Conservation (phyloP, 805 yeast genomes). For the Cyberlindnera sargentensis region DNA sequence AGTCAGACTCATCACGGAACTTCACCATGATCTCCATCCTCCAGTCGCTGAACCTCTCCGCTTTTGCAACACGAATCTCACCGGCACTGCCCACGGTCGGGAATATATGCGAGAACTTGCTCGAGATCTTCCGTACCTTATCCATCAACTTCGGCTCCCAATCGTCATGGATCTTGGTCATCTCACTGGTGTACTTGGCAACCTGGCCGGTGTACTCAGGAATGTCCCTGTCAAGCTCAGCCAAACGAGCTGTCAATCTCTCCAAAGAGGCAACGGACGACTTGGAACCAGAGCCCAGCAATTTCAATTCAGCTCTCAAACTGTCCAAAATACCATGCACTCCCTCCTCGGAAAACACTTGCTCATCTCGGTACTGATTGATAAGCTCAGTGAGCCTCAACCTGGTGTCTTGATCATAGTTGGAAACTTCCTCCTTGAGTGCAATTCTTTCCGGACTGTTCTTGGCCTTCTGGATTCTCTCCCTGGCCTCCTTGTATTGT, state of each 20-base stretch:
- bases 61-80: conserved; percentile 52
- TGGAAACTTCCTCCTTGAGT: conserved; percentile 24
- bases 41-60: conserved; percentile 65
- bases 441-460: conserved; percentile 20
- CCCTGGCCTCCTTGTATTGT: conserved; percentile 25
- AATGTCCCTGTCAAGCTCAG: conserved; percentile 14
- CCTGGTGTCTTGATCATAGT: conserved; percentile 34
- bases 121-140: conserved; percentile 50
- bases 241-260: conserved; percentile 21
- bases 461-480: conserved; percentile 18
- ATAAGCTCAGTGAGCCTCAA: conserved; percentile 35
- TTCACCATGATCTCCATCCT: conserved; percentile 75
- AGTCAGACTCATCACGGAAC: conserved; percentile 70
- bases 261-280: conserved; percentile 31
- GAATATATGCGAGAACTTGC: conserved; percentile 60
- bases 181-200: conserved; percentile 23
- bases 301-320: conserved; percentile 39
- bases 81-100: conserved; percentile 81
- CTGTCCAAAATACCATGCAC: conserved; percentile 35
- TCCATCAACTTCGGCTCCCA: conserved; percentile 62
- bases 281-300: conserved; percentile 30
- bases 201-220: conserved; percentile 17
- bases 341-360: conserved; percentile 31
- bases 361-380: conserved; percentile 27
- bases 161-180: conserved; percentile 29